Evolutionary conservation across 1,284 basidiomycete species (phyloP), one percentile per base, ranked within the genome.

Genomic region (Takashimella tepidaria): DNA sequence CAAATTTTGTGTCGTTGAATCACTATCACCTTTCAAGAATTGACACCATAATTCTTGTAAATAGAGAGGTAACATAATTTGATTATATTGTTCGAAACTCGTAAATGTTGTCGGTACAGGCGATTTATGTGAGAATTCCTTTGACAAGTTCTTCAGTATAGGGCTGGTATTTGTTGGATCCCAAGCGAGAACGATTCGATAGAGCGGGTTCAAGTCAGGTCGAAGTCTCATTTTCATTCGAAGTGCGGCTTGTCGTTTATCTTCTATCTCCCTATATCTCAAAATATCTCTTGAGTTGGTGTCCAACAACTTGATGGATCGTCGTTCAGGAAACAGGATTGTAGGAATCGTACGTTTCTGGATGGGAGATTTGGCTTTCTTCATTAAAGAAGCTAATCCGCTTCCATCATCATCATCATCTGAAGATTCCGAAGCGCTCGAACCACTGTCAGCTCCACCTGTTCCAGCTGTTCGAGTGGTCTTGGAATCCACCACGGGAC

Each of bases 41-140:
- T 97, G 91, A 25, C 88, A 84, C 93, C 96, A 98, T 59, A 89
- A 86, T 75, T 98, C 96, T 56, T 90, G 80, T 26, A 93, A 77
- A 22, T 98, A 79, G n/a, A 98, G 79, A 1, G 96, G 92, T 61
- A 91, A 84, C 67, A 96, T 92, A 23, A 86, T 79, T 23, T 78
- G 77, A 41, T 83, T 80, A 73, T 96, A 98, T 26, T 92, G 82
- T 4, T 78, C 70, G 50, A 84, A 81, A 54, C 82, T 80, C 2
- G 65, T 64, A 69, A 97, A 98, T 5, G 73, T 76, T 47, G 84
- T 81, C 0, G 88, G 87, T 3, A 95, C 80, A 10, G 76, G 80
- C 45, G 72, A 70, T 11, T 74, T 66, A 0, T 86, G 84, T 26
- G 85, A 85, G 45, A 72, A 66, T n/a, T n/a, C n/a, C 10, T 37